Evolutionary conservation across 495 filamentous ascomycete genomes (phyloP).

Genomic region (Talaromyces stipitatus): DNA sequence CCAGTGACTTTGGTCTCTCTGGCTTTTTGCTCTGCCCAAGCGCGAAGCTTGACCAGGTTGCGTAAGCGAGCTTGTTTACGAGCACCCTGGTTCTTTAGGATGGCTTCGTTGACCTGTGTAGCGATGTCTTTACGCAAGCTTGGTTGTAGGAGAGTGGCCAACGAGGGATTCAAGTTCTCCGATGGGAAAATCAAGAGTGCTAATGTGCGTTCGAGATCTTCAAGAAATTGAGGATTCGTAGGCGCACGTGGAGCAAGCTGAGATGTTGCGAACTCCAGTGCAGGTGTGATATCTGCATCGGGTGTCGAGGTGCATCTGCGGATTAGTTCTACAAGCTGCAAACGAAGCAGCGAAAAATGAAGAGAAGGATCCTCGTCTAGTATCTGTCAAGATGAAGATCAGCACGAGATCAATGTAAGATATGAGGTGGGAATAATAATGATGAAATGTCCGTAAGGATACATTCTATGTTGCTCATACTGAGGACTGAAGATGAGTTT

Average conservation of each 20-base stretch:
- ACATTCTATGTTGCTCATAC: conserved; percentile 62
- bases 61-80: conserved; percentile 73
- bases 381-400: conserved; percentile 48
- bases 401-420: neutral
- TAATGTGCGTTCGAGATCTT: conserved; percentile 89
- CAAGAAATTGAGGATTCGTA: conserved; percentile 70
- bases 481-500: conserved; percentile 91
- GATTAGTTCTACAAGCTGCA: conserved; percentile 93
- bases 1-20: conserved; percentile 65
- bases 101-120: conserved; percentile 76
- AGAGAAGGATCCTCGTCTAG: conserved; percentile 76
- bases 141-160: conserved; percentile 71
- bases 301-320: conserved; percentile 56
- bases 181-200: conserved; percentile 80
- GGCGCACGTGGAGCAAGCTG: conserved; percentile 84
- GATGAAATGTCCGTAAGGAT: conserved; percentile 13
- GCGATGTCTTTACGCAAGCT: conserved; percentile 76
- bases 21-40: conserved; percentile 77
- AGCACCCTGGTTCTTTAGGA: conserved; percentile 62
- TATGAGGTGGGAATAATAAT: conserved; percentile 15
- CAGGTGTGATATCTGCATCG: conserved; percentile 69
- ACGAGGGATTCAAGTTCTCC: conserved; percentile 65
- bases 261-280: conserved; percentile 77
- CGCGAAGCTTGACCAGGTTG: conserved; percentile 69
- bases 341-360: conserved; percentile 82